Base-by-base conservation (phyloP, 2,329 filamentous ascomycete genomes). In the Xenoacremonium recifei region DNA sequence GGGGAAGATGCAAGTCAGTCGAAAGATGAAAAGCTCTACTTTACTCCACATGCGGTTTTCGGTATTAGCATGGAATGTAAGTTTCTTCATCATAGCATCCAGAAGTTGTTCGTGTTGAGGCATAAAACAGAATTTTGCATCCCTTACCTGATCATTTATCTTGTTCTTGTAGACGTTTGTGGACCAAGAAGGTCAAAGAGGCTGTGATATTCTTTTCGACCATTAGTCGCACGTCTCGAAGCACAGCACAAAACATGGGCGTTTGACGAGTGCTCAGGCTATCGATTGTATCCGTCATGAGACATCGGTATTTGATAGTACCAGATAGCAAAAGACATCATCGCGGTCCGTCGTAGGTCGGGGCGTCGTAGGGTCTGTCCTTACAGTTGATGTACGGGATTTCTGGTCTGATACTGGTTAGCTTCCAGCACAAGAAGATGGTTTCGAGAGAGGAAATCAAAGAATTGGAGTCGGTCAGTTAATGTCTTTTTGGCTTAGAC, bases 11-110 rank as follows among this genome's bases (percentile, higher is more conserved):
- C 59, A 63, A 62, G 70, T 88, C 85, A 88, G 83, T 77, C 77
- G 84, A 87, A 87, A 87, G 84, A 87, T 88, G 84, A 88, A 88
- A 87, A 87, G 83, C 77, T 81, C 77, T 77, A 75, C 71, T 74
- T 79, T 73, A 69, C 70, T 86, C 80, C 77, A 85, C 79, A 82
- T 79, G 61, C 58, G 55, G 57, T 61, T 60, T 81, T 88, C 83
- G 75, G 85, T 70, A 80, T 87, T 87, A 87, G 84, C 84, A 87
- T 85, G 80, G 82, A 85, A 83, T 82, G 71, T 75, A 73, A 71
- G 69, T 69, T 77, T 71, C 73, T 61, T 79, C 82, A 88, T 88
- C 84, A 87, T 69, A 69, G 52, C 49, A 63, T 54, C 44, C 50
- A 48, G 47, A 54, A 59, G 19, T n/a, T n/a, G n/a, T n/a, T n/a